Evolutionary conservation across 306 rosid genomes (phyloP).

Genomic region (Crotalaria pallida): DNA sequence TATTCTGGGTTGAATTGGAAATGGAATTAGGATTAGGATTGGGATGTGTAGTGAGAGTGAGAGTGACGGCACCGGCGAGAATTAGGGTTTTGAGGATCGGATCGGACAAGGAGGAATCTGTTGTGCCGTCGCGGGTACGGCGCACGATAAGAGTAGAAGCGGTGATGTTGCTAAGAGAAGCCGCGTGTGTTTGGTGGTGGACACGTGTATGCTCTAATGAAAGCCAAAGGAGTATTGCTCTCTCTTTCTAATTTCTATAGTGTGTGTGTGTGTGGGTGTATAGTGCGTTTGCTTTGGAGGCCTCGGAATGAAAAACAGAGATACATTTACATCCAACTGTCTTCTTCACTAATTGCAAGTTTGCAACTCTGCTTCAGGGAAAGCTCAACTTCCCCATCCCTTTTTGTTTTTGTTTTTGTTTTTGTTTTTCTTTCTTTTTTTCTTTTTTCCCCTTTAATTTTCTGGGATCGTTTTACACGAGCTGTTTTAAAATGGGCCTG

Average conservation of each 20-base stretch:
- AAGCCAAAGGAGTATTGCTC: not conserved
- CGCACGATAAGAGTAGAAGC: slow-evolving; percentile 23
- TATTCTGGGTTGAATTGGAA: not conserved
- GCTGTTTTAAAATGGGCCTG: not conserved
- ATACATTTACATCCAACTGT: slow-evolving; percentile 28
- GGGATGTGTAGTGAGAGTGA: slow-evolving; percentile 1
- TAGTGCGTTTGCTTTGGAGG: slow-evolving; percentile 24
- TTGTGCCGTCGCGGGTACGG: slow-evolving; percentile 11
- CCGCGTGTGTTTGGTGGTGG: not conserved
- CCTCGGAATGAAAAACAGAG: not conserved
- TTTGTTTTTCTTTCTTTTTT: no score
- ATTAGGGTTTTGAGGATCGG: slow-evolving; percentile 33
- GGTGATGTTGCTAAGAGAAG: slow-evolving; percentile 30
- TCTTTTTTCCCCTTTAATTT: no score
- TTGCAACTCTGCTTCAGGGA: slow-evolving; percentile 8
- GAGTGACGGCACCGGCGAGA: not conserved
- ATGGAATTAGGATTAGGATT: not conserved
- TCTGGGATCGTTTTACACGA: not conserved
- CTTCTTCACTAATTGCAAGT: slow-evolving; percentile 28
- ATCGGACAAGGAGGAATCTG: slow-evolving; percentile 23
- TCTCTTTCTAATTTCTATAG: not conserved
- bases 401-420: not conserved
- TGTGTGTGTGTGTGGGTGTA: not conserved
- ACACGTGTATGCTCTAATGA: slow-evolving; percentile 29
- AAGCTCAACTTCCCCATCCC: not conserved